Percentiles rank a stretch among this genome's conserved stretches.
Conservation (phyloP, 2,329 filamentous ascomycete species). For the Ophiostoma montium region DNA sequence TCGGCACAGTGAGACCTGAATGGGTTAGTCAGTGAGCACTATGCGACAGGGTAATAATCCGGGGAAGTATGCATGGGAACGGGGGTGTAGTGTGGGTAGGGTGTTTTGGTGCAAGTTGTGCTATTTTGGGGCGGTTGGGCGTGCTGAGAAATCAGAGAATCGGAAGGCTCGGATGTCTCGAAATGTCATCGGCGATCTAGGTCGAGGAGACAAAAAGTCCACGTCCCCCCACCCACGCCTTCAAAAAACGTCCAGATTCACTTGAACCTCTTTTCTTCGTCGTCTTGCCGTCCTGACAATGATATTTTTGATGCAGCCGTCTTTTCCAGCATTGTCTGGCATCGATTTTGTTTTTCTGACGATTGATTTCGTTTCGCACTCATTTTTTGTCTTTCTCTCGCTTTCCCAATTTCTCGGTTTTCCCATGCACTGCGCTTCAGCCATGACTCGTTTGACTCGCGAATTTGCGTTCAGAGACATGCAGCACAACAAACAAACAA, state of each 20-base stretch:
- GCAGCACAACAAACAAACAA: no score
- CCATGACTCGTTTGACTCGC: no score
- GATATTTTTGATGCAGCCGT: not conserved
- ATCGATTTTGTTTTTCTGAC: not conserved
- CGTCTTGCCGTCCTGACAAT: constrained; percentile 20
- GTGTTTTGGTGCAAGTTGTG: not conserved
- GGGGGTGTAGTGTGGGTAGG: not conserved
- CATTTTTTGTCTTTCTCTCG: not conserved
- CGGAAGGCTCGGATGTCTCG: constrained; percentile 9
- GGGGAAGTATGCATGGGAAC: not conserved
- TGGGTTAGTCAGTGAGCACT: not conserved
- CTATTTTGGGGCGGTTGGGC: constrained; percentile 1
- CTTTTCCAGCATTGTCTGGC: not conserved
- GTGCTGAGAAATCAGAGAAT: constrained; percentile 8
- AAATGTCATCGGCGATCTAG: constrained; percentile 3
- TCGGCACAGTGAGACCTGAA: constrained; percentile 40
- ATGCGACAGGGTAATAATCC: constrained; percentile 1
- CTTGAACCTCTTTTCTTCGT: constrained; percentile 43
- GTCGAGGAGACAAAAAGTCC: constrained; percentile 1
- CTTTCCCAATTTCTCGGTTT: not conserved
- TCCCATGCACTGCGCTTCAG: not conserved
- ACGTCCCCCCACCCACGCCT: not conserved
- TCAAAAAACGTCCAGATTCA: constrained; percentile 23
- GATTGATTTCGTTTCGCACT: not conserved
- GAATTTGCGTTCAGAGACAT: no score